These are phyloP conservation scores for Ustilago vetiveriae DNA, from an alignment of 1,284 basidiomycete species.

Conservation along the genomic window DNA sequence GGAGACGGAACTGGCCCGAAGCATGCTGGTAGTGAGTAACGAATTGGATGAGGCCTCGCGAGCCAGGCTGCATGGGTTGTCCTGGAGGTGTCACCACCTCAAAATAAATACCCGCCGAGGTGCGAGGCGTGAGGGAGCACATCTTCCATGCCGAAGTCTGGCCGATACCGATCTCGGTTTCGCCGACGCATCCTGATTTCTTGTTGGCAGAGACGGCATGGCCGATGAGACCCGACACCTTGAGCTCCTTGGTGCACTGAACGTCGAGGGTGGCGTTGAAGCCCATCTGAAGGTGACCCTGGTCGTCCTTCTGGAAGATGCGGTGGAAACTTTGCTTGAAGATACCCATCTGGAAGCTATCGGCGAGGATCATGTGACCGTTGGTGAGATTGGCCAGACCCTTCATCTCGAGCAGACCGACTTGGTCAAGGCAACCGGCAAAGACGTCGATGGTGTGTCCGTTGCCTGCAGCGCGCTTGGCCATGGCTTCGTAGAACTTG, in stretches of 20 bases:
- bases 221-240: conserved; percentile 96
- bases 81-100: conserved; percentile 99
- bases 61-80: conserved; percentile 87
- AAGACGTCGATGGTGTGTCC: conserved; percentile 96
- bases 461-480: conserved; percentile 92
- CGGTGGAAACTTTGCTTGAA: conserved; percentile 98
- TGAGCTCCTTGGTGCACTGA: conserved; percentile 97
- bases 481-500: conserved; percentile 96
- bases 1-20: conserved; percentile 89
- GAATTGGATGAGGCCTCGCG: conserved; percentile 95
- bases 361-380: conserved; percentile 93
- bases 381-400: conserved; percentile 93
- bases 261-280: conserved; percentile 99
- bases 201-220: conserved; percentile 97
- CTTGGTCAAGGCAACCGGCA: conserved; percentile 96
- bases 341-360: conserved; percentile 97
- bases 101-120: conserved; percentile 93
- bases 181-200: conserved; percentile 94
- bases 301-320: conserved; percentile 91
- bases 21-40: conserved; percentile 99
- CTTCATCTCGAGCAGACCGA: conserved; percentile 98
- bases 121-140: conserved; percentile 87
- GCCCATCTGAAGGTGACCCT: conserved; percentile 93
- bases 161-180: conserved; percentile 99
- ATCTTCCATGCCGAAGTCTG: conserved; percentile 99